Conservation (phyloP, 306 rosid species). For the Cyamopsis tetragonoloba region DNA sequence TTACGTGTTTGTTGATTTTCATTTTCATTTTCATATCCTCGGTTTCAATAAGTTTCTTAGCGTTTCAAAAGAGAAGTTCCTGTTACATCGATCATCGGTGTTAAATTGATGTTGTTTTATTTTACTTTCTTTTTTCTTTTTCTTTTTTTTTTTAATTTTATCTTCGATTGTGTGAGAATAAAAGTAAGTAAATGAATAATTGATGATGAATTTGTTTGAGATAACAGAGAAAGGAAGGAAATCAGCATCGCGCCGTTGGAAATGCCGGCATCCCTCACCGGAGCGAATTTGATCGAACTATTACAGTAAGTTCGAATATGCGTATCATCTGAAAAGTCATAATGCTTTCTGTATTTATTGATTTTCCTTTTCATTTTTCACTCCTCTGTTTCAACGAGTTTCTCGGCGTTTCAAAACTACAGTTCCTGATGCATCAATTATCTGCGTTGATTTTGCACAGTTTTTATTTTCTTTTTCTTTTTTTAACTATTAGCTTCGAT, state of each 20-base stretch:
- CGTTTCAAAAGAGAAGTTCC: background rate
- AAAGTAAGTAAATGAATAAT: too few relatives aligned
- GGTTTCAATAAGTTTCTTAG: background rate
- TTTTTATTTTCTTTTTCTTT: background rate
- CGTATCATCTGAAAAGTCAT: too few relatives aligned
- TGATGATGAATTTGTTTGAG: too few relatives aligned
- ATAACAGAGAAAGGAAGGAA: too few relatives aligned
- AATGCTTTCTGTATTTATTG: too few relatives aligned
- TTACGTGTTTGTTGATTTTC: too few relatives aligned
- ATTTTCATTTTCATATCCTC: background rate
- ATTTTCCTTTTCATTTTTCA: too few relatives aligned
- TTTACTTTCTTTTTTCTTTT: background rate
- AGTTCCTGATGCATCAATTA: background rate
- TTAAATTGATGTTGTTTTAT: background rate
- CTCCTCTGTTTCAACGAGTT: background rate
- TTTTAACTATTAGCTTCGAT: background rate
- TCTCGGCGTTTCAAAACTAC: background rate
- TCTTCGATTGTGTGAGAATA: too few relatives aligned
- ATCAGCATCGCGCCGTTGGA: slow-evolving; percentile 20
- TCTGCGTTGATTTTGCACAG: background rate
- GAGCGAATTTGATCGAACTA: background rate
- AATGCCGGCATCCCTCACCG: background rate
- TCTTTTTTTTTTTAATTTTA: too few relatives aligned
- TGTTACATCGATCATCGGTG: background rate
- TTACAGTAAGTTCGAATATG: background rate